phyloP scores from a whole-genome alignment of 2,329 filamentous ascomycete genomes.

The Fusarium mexicanum region DNA sequence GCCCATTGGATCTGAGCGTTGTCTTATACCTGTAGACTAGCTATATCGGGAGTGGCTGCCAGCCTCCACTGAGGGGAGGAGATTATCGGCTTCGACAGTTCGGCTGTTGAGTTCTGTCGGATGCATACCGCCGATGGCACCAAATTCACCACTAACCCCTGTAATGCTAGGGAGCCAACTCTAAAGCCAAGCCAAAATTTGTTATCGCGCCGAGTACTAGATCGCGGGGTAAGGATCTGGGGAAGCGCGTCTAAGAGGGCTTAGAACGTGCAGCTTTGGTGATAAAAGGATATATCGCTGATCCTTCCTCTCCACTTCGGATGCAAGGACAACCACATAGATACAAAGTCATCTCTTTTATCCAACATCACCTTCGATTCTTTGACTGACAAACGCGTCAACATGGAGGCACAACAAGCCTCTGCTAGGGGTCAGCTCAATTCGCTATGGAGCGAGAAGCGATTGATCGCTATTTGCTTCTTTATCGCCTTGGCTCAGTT shows the following conservation, averaged over 20 bases:
- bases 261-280: neutral
- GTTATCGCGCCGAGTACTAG: neutral
- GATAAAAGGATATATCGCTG: neutral
- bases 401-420: neutral
- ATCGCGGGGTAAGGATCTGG: neutral
- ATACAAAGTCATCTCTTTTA: accelerated
- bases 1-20: neutral
- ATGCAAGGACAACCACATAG: neutral
- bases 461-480: neutral
- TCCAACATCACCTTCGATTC: too few species aligned
- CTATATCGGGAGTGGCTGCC: neutral
- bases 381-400: accelerated
- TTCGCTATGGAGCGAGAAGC: neutral
- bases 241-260: neutral
- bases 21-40: neutral
- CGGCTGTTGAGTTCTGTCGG: neutral
- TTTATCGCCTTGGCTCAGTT: neutral
- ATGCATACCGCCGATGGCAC: neutral
- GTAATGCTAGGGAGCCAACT: neutral
- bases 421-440: neutral
- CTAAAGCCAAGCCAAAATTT: neutral
- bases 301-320: neutral
- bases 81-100: neutral
- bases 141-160: neutral
- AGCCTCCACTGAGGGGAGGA: neutral